Evolutionary conservation across 129 eudicot species (phyloP).

Genomic region (Helianthus tuberosus): DNA sequence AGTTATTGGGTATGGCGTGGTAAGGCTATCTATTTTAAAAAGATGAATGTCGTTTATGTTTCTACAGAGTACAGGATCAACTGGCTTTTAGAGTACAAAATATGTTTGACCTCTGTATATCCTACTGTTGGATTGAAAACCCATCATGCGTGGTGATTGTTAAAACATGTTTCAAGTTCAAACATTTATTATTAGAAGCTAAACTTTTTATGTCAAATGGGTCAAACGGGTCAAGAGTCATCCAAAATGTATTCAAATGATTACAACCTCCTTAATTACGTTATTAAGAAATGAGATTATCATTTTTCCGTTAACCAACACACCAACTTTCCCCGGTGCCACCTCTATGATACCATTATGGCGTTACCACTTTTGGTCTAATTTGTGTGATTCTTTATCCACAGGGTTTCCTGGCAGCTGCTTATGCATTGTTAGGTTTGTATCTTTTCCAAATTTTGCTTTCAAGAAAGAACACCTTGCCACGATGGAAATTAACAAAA

Average conservation of each 20-base stretch:
- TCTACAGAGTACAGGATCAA: neutral
- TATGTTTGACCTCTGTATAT: no score
- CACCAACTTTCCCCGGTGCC: neutral
- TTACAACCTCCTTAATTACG: neutral
- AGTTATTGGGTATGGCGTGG: conserved; percentile 75
- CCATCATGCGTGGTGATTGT: no score
- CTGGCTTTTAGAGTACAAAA: no score
- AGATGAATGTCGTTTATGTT: neutral
- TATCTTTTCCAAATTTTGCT: conserved; percentile 27
- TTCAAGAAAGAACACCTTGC: conserved; percentile 7
- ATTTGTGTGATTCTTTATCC: conserved; percentile 21
- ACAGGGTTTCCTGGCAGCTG: conserved; percentile 77
- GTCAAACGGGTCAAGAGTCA: neutral
- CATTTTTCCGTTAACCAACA: neutral
- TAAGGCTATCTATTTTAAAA: conserved; percentile 42
- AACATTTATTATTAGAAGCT: no score
- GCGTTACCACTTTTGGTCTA: conserved; percentile 16
- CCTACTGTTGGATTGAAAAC: no score
- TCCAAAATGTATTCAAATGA: neutral
- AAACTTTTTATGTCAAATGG: neutral
- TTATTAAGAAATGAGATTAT: neutral
- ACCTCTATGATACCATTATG: neutral
- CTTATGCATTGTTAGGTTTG: conserved; percentile 77
- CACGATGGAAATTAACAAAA: conserved; percentile 16
- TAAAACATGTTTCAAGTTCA: no score